Base-by-base conservation (phyloP, 2,329 filamentous ascomycete genomes). In the Scytalidium sp. region DNA sequence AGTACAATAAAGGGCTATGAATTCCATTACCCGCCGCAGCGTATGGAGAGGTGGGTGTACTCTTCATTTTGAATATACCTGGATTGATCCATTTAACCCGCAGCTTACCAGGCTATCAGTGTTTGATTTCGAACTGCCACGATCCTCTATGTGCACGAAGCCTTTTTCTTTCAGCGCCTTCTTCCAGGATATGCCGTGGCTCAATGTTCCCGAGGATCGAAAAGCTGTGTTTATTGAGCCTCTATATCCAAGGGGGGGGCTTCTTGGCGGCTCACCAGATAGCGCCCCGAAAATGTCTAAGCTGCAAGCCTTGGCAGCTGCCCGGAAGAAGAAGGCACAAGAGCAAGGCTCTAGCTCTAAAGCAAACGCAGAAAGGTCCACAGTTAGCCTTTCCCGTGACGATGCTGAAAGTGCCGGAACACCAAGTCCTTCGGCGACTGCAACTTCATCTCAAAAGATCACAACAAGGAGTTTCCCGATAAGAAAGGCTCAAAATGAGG, bases 151-250 rank as follows among this genome's bases (percentile, higher is more conserved):
- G 22, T 58, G 55, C 47, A 49, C 50, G 20, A 57, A 49, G 22
- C 66, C 66, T 19, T 71, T 75, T 53, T 75, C 71, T 36, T 71
- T 76, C 48, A 67, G 74, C 51, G 75, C 80, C 32, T 89, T 92
- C 68, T 99, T 97, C 67, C 72, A 75, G 61, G 92, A 96, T 63
- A 87, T 87, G 64, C 89, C 92, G 1, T 99, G 94, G 93, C 76
- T 91, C 47, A 79, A 85, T 46, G 74, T 93, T 10, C 88, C 91
- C 19, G 60, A 69, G 36, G 69, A 86, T 43, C 82, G 88, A 23
- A 78, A 80, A 57, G 80, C 87, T 15, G 76, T 86, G 15, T 79
- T 92, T 32, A 70, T 88, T 45, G 75, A 84, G 39, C 81, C 77
- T 67, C 51, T 79, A 29, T 71, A 71, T 54, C 83, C 79, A 47